Evolutionary conservation across 2,329 filamentous ascomycete species (phyloP).

Genomic region (Nigrograna mackinnonii): DNA sequence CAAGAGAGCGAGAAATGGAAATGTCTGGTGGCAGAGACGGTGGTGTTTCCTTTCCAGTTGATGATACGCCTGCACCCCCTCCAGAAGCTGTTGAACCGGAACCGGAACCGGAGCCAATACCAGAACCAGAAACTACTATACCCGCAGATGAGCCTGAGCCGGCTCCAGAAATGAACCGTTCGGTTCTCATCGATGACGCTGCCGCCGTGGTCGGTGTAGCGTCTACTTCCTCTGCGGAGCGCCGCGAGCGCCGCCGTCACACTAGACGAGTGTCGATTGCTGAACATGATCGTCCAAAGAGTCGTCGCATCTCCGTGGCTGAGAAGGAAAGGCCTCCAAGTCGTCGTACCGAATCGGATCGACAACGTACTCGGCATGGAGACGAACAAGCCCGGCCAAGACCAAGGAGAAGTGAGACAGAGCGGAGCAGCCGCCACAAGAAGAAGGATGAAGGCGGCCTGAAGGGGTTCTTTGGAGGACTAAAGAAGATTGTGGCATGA

Average conservation of each 20-base stretch:
- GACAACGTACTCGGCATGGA: constrained; percentile 21
- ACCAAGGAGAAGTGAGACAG: constrained; percentile 28
- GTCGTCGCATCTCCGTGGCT: constrained; percentile 31
- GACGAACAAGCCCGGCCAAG: constrained; percentile 24
- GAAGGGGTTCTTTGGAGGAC: constrained; percentile 33
- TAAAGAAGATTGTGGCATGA: constrained; percentile 32
- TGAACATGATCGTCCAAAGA: constrained; percentile 30
- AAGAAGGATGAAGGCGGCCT: constrained; percentile 35
- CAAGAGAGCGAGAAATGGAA: constrained; percentile 21
- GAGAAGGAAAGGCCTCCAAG: constrained; percentile 34
- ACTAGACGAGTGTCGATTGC: constrained; percentile 26
- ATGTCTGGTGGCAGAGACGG: constrained; percentile 31
- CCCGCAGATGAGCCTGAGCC: constrained; percentile 6
- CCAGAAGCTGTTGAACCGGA: constrained; percentile 21
- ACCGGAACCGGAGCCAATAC: constrained; percentile 8
- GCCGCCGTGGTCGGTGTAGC: constrained; percentile 25
- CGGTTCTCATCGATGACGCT: constrained; percentile 26
- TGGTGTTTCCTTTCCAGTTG: constrained; percentile 20
- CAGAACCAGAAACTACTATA: not conserved
- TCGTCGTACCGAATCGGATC: constrained; percentile 31
- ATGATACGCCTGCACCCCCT: constrained; percentile 21
- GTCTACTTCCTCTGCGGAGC: constrained; percentile 32
- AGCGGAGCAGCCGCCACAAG: constrained; percentile 21
- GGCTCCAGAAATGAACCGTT: constrained; percentile 11
- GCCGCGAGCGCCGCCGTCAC: constrained; percentile 24